Conservation (phyloP, 2,329 filamentous ascomycete genomes). For the Cladophialophora carrionii region DNA sequence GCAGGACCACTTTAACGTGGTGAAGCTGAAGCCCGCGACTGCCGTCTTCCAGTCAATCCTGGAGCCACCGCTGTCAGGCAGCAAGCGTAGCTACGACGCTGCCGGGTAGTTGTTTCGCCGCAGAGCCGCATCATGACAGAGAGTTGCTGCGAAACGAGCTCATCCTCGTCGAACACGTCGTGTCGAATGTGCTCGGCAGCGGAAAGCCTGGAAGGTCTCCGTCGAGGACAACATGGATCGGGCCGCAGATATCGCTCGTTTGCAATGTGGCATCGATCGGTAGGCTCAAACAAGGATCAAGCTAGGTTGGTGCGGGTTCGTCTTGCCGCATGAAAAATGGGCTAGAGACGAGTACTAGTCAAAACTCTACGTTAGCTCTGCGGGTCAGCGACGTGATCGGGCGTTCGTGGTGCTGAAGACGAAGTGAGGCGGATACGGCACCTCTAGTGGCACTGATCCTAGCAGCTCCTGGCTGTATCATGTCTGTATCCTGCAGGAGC, state of each 20-base stretch:
- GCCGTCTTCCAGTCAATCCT: background rate
- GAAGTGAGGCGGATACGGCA: slow-evolving; percentile 16
- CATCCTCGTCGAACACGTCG: background rate
- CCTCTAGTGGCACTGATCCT: slow-evolving; percentile 3
- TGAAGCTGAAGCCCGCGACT: background rate
- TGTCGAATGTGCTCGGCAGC: background rate
- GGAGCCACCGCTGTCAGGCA: background rate
- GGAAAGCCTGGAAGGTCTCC: background rate
- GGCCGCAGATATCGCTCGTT: slow-evolving; percentile 21
- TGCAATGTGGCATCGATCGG: slow-evolving; percentile 20
- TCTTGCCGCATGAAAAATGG: background rate
- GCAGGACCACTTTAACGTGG: background rate
- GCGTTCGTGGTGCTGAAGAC: background rate
- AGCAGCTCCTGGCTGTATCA: background rate
- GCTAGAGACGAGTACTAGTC: background rate
- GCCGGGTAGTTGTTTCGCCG: background rate
- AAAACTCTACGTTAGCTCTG: slow-evolving; percentile 6
- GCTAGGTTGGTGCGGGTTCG: slow-evolving; percentile 9
- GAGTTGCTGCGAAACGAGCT: background rate
- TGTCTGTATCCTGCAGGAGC: background rate
- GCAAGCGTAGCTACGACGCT: background rate
- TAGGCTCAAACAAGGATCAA: slow-evolving; percentile 13
- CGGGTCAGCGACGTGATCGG: background rate
- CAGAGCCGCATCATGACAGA: slow-evolving; percentile 16
- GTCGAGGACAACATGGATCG: slow-evolving; percentile 9